A percentile compares a stretch with the other conserved stretches of the same genome.
phyloP scores from a whole-genome alignment of 2,329 filamentous ascomycete genomes.

The Mariannaea elegans region DNA sequence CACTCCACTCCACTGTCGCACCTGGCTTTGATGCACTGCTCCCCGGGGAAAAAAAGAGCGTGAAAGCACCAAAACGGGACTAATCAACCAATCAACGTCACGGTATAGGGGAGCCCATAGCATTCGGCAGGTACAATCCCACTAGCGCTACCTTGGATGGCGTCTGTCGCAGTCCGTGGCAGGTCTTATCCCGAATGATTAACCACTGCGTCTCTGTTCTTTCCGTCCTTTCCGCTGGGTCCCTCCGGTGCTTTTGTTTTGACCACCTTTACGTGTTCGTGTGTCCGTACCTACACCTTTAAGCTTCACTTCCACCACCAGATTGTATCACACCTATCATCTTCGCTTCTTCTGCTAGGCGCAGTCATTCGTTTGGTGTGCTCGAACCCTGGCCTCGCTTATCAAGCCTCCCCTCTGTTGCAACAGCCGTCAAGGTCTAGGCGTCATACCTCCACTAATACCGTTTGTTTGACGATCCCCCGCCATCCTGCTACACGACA shows the following conservation, averaged over 20 bases:
- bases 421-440: constrained; percentile 4
- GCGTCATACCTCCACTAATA: constrained; percentile 21
- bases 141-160: not conserved
- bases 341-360: not conserved
- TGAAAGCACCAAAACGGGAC: not conserved
- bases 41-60: not conserved
- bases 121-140: not conserved
- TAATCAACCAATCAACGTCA: not conserved
- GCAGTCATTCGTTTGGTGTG: constrained; percentile 38
- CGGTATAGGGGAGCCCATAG: not conserved
- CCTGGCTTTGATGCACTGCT: not conserved
- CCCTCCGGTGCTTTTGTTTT: not conserved
- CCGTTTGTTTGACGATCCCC: constrained; percentile 30
- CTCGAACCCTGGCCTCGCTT: constrained; percentile 23
- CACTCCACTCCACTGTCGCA: not conserved
- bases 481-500: constrained; percentile 13
- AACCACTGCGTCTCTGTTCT: constrained; percentile 5
- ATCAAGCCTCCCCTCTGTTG: constrained; percentile 19
- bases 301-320: not conserved
- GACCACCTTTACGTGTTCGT: not conserved
- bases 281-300: not conserved
- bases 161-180: not conserved
- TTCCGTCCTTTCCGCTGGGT: not conserved
- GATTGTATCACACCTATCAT: too few relatives aligned
- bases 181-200: constrained; percentile 9